These are phyloP conservation scores for Lavandula angustifolia DNA, from an alignment of 257 asterid genomes.

Conservation along the genomic window DNA sequence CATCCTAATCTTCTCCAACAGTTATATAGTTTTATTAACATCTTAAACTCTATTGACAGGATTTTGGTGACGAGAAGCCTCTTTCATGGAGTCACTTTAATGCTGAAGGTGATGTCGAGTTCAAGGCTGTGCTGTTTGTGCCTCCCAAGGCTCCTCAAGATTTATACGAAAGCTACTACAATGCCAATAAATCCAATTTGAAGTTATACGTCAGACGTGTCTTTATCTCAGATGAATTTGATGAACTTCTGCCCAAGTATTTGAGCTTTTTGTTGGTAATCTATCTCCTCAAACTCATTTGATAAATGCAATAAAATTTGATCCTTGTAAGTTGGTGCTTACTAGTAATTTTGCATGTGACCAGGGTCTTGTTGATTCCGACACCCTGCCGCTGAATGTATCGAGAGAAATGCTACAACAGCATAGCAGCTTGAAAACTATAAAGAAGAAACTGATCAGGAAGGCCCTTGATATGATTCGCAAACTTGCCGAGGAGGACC, in stretches of 20 bases:
- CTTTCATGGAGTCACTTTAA: constrained; percentile 87
- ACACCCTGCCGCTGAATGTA: constrained; percentile 90
- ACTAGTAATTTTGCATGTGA: constrained; percentile 25
- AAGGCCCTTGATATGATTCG: constrained; percentile 98
- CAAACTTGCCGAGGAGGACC: constrained; percentile 93
- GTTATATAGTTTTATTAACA: constrained; percentile 16
- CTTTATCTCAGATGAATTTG: constrained; percentile 90
- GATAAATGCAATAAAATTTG: background rate
- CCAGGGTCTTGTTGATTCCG: constrained; percentile 99
- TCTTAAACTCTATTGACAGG: constrained; percentile 45
- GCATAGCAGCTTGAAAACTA: constrained; percentile 92
- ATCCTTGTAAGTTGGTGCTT: constrained; percentile 12
- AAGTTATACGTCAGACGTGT: constrained; percentile 85
- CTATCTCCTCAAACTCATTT: background rate
- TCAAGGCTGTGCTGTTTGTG: constrained; percentile 78
- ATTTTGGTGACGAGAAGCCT: constrained; percentile 80
- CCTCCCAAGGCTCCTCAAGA: constrained; percentile 96
- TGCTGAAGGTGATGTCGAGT: constrained; percentile 96
- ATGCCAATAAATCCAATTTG: constrained; percentile 76
- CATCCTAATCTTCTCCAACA: background rate
- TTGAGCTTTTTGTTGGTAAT: constrained; percentile 81
- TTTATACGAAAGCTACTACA: constrained; percentile 88
- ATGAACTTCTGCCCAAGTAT: constrained; percentile 83
- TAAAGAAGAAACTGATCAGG: constrained; percentile 93
- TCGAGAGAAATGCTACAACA: constrained; percentile 98